These are phyloP conservation scores for Danielia oregonensis DNA, from an alignment of 805 yeast species.

Conservation along the genomic window DNA sequence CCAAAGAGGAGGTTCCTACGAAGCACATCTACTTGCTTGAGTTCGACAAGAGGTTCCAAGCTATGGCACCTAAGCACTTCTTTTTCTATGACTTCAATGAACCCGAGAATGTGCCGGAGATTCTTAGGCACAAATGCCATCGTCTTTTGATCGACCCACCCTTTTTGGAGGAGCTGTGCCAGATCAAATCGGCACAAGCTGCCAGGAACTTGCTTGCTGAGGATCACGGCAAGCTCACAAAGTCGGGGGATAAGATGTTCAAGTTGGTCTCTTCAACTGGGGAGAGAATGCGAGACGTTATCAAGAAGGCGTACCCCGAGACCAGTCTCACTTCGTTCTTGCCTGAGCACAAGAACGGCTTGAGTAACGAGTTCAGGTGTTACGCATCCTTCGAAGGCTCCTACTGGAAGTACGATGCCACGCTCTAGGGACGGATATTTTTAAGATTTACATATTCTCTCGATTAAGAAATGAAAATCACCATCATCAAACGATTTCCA, in stretches of 20 bases:
- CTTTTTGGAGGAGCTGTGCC: slow-evolving; percentile 78
- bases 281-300: slow-evolving; percentile 74
- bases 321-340: slow-evolving; percentile 59
- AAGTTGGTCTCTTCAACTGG: slow-evolving; percentile 80
- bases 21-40: slow-evolving; percentile 72
- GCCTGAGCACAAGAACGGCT: slow-evolving; percentile 82
- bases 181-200: slow-evolving; percentile 50
- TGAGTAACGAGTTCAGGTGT: slow-evolving; percentile 84
- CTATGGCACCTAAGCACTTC: slow-evolving; percentile 62
- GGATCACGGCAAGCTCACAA: slow-evolving; percentile 37
- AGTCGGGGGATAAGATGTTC: slow-evolving; percentile 37
- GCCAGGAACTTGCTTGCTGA: slow-evolving; percentile 55
- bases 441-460: no score
- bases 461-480: slow-evolving; percentile 29
- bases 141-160: slow-evolving; percentile 85
- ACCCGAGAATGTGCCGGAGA: slow-evolving; percentile 59
- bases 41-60: slow-evolving; percentile 70
- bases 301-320: slow-evolving; percentile 60
- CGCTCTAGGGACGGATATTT: slow-evolving; percentile 14
- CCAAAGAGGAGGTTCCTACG: slow-evolving; percentile 54
- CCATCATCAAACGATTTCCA: no score
- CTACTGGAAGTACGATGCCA: slow-evolving; percentile 54
- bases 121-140: slow-evolving; percentile 60
- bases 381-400: slow-evolving; percentile 73
- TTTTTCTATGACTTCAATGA: slow-evolving; percentile 70